These are phyloP conservation scores for Grigorovia humatica DNA, from an alignment of 805 yeast species.

Conservation along the genomic window DNA sequence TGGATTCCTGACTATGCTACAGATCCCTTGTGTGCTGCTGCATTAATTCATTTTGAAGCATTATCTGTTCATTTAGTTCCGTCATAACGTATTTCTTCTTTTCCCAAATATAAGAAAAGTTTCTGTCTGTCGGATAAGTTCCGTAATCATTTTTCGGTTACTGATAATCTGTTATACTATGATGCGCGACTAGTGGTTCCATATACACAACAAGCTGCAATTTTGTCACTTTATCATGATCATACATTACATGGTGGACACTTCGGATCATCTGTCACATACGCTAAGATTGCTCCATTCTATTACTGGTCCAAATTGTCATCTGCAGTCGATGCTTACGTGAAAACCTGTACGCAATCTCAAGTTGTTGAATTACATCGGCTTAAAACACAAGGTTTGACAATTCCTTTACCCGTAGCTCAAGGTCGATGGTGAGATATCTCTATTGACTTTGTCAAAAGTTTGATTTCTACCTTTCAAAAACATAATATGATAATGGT, in stretches of 20 bases:
- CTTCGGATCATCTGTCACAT: constrained; percentile 6
- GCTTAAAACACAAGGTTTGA: constrained; percentile 4
- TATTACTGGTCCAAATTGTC: constrained; percentile 5
- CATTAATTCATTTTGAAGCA: too few species aligned
- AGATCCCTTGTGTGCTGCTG: constrained; percentile 5
- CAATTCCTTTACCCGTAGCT: constrained; percentile 7
- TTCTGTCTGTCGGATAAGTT: not conserved
- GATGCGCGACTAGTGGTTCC: constrained; percentile 1
- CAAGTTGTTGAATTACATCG: constrained; percentile 4
- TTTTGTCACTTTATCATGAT: constrained; percentile 3
- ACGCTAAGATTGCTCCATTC: constrained; percentile 2
- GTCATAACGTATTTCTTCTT: too few species aligned
- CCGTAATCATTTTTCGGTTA: not conserved
- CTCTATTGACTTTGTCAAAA: constrained; percentile 11
- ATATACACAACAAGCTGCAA: not conserved
- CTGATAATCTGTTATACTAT: not conserved
- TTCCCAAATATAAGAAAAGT: not conserved
- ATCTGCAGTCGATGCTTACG: not conserved
- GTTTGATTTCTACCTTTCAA: constrained; percentile 6
- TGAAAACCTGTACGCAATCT: constrained; percentile 5
- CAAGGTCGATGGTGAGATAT: constrained; percentile 13
- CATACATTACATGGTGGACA: constrained; percentile 7
- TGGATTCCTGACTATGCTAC: constrained; percentile 2
- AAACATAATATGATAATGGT: constrained; percentile 8
- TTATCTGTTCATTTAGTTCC: too few species aligned